A percentile compares a stretch with the other conserved stretches of the same genome.
Conservation (phyloP, 371 early-diverging fungal genomes). For the Parasitella parasitica region DNA sequence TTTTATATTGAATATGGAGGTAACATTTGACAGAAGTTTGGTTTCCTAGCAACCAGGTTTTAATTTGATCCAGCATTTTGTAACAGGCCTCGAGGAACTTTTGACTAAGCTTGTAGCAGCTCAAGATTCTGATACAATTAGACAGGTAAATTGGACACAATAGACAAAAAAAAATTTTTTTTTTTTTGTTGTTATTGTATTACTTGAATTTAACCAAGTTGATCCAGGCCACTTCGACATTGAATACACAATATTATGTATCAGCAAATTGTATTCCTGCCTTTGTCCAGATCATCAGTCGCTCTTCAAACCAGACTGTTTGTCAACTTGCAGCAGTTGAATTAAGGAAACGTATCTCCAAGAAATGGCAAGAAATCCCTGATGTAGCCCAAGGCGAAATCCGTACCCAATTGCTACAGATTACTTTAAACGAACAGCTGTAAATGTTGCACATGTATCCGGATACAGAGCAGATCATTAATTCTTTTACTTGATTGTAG, state of each 20-base stretch:
- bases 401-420: conserved; percentile 63
- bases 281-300: conserved; percentile 63
- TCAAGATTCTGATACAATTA: conserved; percentile 52
- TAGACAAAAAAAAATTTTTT: not conserved
- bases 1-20: conserved; percentile 11
- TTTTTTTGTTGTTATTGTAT: not conserved
- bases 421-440: conserved; percentile 74
- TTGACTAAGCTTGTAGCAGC: conserved; percentile 46
- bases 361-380: conserved; percentile 73
- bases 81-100: conserved; percentile 44
- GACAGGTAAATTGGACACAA: conserved; percentile 36
- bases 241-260: conserved; percentile 69
- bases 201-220: not conserved
- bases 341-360: conserved; percentile 76
- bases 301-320: conserved; percentile 59
- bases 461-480: not conserved
- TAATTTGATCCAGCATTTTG: conserved; percentile 35
- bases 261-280: conserved; percentile 71
- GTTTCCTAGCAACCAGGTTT: not conserved
- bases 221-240: conserved; percentile 62
- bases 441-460: conserved; percentile 24
- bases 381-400: conserved; percentile 54
- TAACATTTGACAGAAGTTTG: not conserved
- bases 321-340: conserved; percentile 91
- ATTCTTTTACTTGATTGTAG: conserved; percentile 30